Percentiles rank a stretch among this genome's conserved stretches.
These are phyloP conservation scores for Pachysolen tannophilus DNA, from an alignment of 805 yeast genomes.

Conservation along the genomic window DNA sequence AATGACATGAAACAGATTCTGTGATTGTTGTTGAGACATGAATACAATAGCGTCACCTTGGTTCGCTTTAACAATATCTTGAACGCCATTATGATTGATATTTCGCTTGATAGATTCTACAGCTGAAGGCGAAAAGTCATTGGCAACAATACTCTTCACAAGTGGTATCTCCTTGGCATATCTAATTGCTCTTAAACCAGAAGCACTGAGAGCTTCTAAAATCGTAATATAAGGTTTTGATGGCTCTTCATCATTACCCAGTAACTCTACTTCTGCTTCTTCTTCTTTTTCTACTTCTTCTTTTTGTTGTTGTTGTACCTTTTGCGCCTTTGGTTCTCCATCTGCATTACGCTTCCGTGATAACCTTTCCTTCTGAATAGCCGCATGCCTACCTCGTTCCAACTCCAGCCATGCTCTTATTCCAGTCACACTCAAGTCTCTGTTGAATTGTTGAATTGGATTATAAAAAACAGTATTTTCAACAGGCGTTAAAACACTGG, in stretches of 20 bases:
- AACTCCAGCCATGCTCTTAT: constrained; percentile 81
- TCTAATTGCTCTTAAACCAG: constrained; percentile 90
- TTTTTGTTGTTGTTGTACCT: constrained; percentile 6
- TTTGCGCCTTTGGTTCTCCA: constrained; percentile 2
- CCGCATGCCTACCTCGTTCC: too few relatives aligned
- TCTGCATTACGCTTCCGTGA: constrained; percentile 6
- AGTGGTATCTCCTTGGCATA: constrained; percentile 87
- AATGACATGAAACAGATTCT: constrained; percentile 64
- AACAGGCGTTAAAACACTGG: constrained; percentile 74
- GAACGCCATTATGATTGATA: constrained; percentile 56
- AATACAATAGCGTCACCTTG: constrained; percentile 86
- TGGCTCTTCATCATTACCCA: constrained; percentile 16
- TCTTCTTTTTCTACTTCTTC: constrained; percentile 5
- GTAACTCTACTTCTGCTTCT: constrained; percentile 1
- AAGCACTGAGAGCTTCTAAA: constrained; percentile 88
- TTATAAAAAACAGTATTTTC: constrained; percentile 85
- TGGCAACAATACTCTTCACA: constrained; percentile 71
- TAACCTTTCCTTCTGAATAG: constrained; percentile 31
- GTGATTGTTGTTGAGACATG: constrained; percentile 47
- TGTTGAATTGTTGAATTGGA: constrained; percentile 93
- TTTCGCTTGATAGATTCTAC: constrained; percentile 73
- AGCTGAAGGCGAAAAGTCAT: constrained; percentile 82
- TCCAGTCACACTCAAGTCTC: constrained; percentile 81
- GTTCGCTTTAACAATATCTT: constrained; percentile 51
- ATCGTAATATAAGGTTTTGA: constrained; percentile 49